Evolutionary conservation across 2,329 filamentous ascomycete genomes (phyloP).

Genomic region (Shiraia sp.): DNA sequence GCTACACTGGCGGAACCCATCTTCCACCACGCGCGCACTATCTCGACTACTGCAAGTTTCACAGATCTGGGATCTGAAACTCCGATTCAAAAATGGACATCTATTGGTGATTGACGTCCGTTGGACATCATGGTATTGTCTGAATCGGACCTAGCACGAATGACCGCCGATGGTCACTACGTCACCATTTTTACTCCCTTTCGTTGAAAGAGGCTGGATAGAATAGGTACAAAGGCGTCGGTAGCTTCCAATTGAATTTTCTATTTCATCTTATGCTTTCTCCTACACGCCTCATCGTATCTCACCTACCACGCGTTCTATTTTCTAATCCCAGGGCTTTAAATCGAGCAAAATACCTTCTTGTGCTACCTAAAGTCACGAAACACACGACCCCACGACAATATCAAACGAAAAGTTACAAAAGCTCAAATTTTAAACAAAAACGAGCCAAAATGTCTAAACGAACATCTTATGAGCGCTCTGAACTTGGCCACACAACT

Average conservation of each 20-base stretch:
- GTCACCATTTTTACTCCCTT: slow-evolving; percentile 26
- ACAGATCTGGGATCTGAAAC: slow-evolving; percentile 22
- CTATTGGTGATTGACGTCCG: slow-evolving; percentile 17
- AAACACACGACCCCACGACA: slow-evolving; percentile 16
- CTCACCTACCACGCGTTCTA: slow-evolving; percentile 1
- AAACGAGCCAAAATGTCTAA: slow-evolving; percentile 26
- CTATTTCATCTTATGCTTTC: slow-evolving; percentile 12
- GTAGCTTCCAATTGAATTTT: background rate
- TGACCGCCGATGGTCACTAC: slow-evolving; percentile 15
- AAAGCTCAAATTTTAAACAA: background rate
- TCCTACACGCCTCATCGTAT: slow-evolving; percentile 4
- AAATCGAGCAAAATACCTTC: background rate
- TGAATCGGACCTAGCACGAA: slow-evolving; percentile 21
- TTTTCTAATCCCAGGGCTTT: background rate
- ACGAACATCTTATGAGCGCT: slow-evolving; percentile 33
- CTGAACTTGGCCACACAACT: slow-evolving; percentile 49
- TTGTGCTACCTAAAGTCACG: slow-evolving; percentile 2
- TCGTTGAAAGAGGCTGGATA: slow-evolving; percentile 2
- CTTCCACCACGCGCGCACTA: slow-evolving; percentile 11
- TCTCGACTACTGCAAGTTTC: slow-evolving; percentile 20
- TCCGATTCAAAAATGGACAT: slow-evolving; percentile 10
- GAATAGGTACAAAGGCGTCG: slow-evolving; percentile 13
- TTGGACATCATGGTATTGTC: slow-evolving; percentile 23
- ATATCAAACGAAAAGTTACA: slow-evolving; percentile 1
- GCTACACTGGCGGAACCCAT: slow-evolving; percentile 1